Conservation (phyloP, 495 filamentous ascomycete species). For the Trichoderma gamsii region DNA sequence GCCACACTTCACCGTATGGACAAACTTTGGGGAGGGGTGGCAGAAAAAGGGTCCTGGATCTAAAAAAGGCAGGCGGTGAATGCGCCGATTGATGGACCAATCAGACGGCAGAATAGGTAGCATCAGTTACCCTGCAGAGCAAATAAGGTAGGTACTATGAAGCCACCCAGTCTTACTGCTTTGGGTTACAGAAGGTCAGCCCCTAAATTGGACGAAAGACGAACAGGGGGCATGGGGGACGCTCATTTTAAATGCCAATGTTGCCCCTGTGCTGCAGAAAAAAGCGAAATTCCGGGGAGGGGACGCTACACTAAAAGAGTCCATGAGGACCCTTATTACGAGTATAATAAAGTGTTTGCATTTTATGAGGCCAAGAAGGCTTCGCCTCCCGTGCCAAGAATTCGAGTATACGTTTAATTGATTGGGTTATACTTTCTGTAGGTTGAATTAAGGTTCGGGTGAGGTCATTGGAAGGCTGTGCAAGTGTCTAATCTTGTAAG, state of each 20-base stretch:
- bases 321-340: not conserved
- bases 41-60: not conserved
- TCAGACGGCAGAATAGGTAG: not conserved
- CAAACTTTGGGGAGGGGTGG: not conserved
- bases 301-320: not conserved
- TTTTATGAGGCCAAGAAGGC: not conserved
- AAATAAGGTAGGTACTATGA: not conserved
- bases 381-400: not conserved
- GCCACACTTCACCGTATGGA: not conserved
- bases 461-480: not conserved
- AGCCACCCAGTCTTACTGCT: not conserved
- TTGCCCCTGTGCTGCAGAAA: not conserved
- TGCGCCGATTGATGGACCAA: not conserved
- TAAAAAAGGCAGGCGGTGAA: not conserved
- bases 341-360: not conserved
- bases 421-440: not conserved
- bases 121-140: not conserved
- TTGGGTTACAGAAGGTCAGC: not conserved
- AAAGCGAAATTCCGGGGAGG: conserved; percentile 1
- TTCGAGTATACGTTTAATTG: not conserved
- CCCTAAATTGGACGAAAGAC: not conserved
- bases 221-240: not conserved
- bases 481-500: no score
- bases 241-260: not conserved
- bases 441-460: not conserved